Evolutionary conservation across 805 yeast species (phyloP).

Genomic region (Yarrowia sp.): DNA sequence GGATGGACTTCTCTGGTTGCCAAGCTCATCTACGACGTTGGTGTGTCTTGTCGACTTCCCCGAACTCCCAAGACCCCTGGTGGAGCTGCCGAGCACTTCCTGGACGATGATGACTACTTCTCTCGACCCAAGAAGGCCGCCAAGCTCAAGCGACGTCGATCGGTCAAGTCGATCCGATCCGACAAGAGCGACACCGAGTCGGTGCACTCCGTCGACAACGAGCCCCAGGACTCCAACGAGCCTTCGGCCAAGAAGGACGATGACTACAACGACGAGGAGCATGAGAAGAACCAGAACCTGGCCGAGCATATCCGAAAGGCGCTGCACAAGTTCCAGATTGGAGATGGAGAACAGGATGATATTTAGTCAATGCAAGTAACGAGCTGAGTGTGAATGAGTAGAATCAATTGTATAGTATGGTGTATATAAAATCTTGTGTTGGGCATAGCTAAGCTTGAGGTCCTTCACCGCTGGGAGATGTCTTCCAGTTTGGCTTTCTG

Average conservation of each 20-base stretch:
- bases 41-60: constrained; percentile 55
- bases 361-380: not conserved
- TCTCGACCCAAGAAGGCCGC: constrained; percentile 31
- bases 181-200: constrained; percentile 18
- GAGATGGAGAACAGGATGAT: constrained; percentile 27
- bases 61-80: constrained; percentile 38
- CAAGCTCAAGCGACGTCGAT: constrained; percentile 31
- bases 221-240: constrained; percentile 9
- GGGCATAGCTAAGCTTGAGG: no score
- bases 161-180: constrained; percentile 28
- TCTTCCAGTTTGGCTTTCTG: no score
- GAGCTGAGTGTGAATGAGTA: no score
- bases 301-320: constrained; percentile 32
- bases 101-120: constrained; percentile 39
- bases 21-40: constrained; percentile 83
- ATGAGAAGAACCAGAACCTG: constrained; percentile 28
- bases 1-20: constrained; percentile 97
- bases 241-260: constrained; percentile 5
- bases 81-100: constrained; percentile 40
- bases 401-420: no score
- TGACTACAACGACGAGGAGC: constrained; percentile 26
- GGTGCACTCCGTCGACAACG: constrained; percentile 6
- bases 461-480: no score
- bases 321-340: constrained; percentile 28
- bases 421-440: no score